Percentiles rank a stretch among this genome's conserved stretches.
These are phyloP conservation scores for Aspergillus proliferans DNA, from an alignment of 2,329 filamentous ascomycete species.

Conservation along the genomic window DNA sequence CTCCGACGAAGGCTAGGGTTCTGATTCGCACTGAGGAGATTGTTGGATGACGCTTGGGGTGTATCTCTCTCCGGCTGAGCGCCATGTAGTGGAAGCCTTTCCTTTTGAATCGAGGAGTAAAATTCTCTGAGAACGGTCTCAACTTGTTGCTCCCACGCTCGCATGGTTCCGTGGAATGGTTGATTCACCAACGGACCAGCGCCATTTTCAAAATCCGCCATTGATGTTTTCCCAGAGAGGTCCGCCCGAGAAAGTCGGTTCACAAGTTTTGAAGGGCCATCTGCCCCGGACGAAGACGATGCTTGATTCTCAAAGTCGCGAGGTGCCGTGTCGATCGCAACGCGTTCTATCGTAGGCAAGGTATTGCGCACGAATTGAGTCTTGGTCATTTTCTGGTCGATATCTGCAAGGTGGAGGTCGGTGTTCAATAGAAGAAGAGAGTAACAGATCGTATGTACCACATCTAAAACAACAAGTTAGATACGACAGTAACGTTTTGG, in stretches of 20 bases:
- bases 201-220: conserved; percentile 24
- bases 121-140: conserved; percentile 89
- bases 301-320: conserved; percentile 51
- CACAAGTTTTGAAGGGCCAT: conserved; percentile 14
- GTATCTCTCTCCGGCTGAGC: conserved; percentile 46
- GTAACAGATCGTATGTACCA: conserved; percentile 96
- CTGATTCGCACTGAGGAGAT: conserved; percentile 61
- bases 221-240: conserved; percentile 18
- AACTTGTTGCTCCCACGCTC: conserved; percentile 81
- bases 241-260: conserved; percentile 23
- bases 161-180: conserved; percentile 67
- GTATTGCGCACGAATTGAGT: conserved; percentile 96
- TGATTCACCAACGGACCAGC: conserved; percentile 68
- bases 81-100: conserved; percentile 80
- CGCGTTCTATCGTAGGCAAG: conserved; percentile 76
- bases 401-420: conserved; percentile 89
- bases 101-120: conserved; percentile 80
- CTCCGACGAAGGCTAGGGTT: conserved; percentile 68
- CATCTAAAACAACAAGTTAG: conserved; percentile 53
- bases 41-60: conserved; percentile 43
- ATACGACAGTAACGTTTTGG: not conserved
- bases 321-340: conserved; percentile 65
- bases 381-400: conserved; percentile 93
- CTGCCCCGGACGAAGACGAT: conserved; percentile 5
- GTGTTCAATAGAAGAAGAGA: conserved; percentile 93